These are phyloP conservation scores for Vitis cinerea DNA, from an alignment of 164 flowering plant species.

Conservation along the genomic window DNA sequence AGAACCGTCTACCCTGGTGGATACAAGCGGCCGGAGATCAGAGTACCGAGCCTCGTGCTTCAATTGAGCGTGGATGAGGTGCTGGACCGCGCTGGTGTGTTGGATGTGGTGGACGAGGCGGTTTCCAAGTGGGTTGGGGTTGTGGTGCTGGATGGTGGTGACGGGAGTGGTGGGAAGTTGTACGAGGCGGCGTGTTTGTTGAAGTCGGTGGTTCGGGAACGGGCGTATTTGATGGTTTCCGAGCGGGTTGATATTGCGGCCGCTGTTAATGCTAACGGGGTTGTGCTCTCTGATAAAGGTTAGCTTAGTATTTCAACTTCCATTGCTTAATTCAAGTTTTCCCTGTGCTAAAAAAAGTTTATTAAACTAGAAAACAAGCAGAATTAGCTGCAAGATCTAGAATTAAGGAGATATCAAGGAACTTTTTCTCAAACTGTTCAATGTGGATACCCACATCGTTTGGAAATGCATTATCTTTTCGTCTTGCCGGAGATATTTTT, in stretches of 20 bases:
- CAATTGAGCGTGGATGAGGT: constrained; percentile 56
- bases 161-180: constrained; percentile 45
- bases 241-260: constrained; percentile 95
- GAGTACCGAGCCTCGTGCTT: constrained; percentile 68
- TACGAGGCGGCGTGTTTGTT: constrained; percentile 84
- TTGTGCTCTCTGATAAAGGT: constrained; percentile 95
- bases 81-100: constrained; percentile 30
- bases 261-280: constrained; percentile 89
- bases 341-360: not conserved
- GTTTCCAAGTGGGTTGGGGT: constrained; percentile 65
- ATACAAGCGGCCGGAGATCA: constrained; percentile 78
- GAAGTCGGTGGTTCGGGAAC: constrained; percentile 71
- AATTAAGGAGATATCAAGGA: too few species aligned
- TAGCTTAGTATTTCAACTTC: not conserved
- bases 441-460: too few species aligned
- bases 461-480: too few species aligned
- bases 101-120: constrained; percentile 58
- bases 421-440: too few species aligned
- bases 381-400: too few species aligned
- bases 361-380: too few species aligned
- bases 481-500: too few species aligned
- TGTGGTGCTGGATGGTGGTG: constrained; percentile 60
- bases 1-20: constrained; percentile 84
- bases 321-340: not conserved
- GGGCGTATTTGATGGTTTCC: constrained; percentile 68